Conservation (phyloP, 768 basidiomycete genomes). For the Auriscalpium microsporum region DNA sequence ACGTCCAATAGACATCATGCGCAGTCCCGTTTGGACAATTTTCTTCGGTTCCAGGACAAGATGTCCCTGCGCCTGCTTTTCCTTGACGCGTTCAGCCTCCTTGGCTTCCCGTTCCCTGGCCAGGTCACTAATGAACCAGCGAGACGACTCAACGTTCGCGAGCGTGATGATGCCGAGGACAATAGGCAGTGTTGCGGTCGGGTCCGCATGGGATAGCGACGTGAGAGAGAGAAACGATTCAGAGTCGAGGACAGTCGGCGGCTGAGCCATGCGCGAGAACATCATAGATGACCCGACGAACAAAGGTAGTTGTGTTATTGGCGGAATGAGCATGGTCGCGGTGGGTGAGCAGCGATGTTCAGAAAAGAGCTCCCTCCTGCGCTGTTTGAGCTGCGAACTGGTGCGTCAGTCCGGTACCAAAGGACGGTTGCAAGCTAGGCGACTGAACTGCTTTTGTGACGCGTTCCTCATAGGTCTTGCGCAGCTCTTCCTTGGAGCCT, state of each 20-base stretch:
- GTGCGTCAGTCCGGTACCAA: too few relatives aligned
- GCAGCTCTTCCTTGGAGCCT: slow-evolving; percentile 15
- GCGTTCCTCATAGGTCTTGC: slow-evolving; percentile 1
- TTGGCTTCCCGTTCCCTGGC: slow-evolving; percentile 43
- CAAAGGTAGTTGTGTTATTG: slow-evolving; percentile 60
- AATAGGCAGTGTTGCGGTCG: slow-evolving; percentile 62
- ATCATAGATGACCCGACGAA: slow-evolving; percentile 60
- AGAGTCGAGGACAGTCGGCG: slow-evolving; percentile 61
- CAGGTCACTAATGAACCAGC: slow-evolving; percentile 60
- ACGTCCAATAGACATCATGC: slow-evolving; percentile 52
- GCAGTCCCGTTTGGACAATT: slow-evolving; percentile 45
- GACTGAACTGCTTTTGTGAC: slow-evolving; percentile 8
- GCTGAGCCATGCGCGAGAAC: slow-evolving; percentile 44
- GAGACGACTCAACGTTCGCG: slow-evolving; percentile 71
- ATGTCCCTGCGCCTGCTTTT: slow-evolving; percentile 34
- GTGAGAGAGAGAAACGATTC: slow-evolving; percentile 72
- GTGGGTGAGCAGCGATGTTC: slow-evolving; percentile 50
- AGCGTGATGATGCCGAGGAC: slow-evolving; percentile 64
- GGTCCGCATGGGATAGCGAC: slow-evolving; percentile 61
- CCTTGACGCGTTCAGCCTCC: slow-evolving; percentile 39
- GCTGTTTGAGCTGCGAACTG: slow-evolving; percentile 37
- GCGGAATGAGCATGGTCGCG: slow-evolving; percentile 50
- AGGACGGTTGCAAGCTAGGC: not conserved
- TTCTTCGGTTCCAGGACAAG: slow-evolving; percentile 38
- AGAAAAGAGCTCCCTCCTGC: slow-evolving; percentile 51